Evolutionary conservation across 23 red algal genomes (phyloP), one percentile per base, ranked within the genome.

Genomic region (Gracilaria domingensis): DNA sequence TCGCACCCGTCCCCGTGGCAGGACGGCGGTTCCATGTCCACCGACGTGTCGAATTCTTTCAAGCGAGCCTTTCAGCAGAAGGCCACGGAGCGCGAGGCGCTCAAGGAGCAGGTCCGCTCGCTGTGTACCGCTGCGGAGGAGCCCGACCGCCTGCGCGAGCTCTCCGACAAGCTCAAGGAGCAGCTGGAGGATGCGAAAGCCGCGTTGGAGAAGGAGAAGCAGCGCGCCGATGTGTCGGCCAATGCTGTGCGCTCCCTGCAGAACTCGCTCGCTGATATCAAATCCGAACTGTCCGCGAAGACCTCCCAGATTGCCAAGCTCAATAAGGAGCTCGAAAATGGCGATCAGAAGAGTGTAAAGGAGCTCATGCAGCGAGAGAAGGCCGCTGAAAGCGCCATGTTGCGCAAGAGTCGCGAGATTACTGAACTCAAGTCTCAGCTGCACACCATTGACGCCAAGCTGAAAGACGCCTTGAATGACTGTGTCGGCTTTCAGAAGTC

Each of bases 361-460:
- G 86, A 89, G 25, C 51, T 89, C 62, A 78, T 89, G 70, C 50
- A 78, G 72, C 23, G 86, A 51, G 86, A 89, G 32, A 89, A 89
- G 72, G 86, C 86, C 36, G 86, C 86, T 16, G 86, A 89, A 25
- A 89, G 86, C 34, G 86, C 86, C 51, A 79, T 89, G 86, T 80
- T 89, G 57, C 58, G 86, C 24, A 89, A 89, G 34, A 56, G 51
- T 39, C 58, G 86, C 13, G 86, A 89, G 74, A 89, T 89, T 28
- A 49, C 50, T 42, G 86, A 89, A 39, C 35, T 89, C 14, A 78
- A 89, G 25, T 58, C 69, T 59, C 69, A 78, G 23, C 30, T 89
- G 35, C 37, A 37, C 3, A 23, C 33, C 35, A 55, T 78, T 55
- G 72, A 89, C 18, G 76, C 23, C 32, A 78, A 70, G 13, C 51